Evolutionary conservation across 1,284 basidiomycete genomes (phyloP), one percentile per base, ranked within the genome.

Genomic region (Coriolopsis trogii): DNA sequence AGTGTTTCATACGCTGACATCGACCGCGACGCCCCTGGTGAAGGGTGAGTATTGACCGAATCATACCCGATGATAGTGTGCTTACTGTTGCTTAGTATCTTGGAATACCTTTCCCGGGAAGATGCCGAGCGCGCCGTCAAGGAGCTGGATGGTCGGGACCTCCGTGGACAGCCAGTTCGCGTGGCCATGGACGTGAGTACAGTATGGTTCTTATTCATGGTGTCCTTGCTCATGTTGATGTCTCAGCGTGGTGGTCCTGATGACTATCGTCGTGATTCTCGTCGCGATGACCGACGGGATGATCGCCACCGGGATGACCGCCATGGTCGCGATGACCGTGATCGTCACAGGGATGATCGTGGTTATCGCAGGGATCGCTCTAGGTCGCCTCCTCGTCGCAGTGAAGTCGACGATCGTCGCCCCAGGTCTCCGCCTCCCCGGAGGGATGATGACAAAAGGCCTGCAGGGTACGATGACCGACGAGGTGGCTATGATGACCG

Each of bases 1-100:
- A 90, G 84, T 63, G 93, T 98, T 55, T 91, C 89, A 20, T 97
- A 90, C 64, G 93, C 95, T 41, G 95, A 98, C 67, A 89, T 98
- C 56, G 93, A 97, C 65, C 87, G 92, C 46, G 86, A 93, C 66
- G 72, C 73, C 59, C 84, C 89, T 16, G 89, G 89, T 37, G 85
- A 93, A 75, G 95, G 95, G 95, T 96, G 58, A 62, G 89, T 57
- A n/a, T n/a, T n/a, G n/a, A n/a, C n/a, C n/a, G 21, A 21, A 25
- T 4, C 26, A 40, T 46, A 12, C 36, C 40, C 40, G 29, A 36
- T 46, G 24, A 21, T 8, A 23, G 3, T 31, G 24, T 33, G 46
- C 40, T 54, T 12, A 42, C 7, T 23, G 2, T 1, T 6, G 16
- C 7, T 0, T 2, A 98, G 95, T 53, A 80, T 96, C 63, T 84